A percentile compares a stretch with the other conserved stretches of the same genome.
phyloP scores from a whole-genome alignment of 352 stramenopile genomes.

The Achlya hypogyna region DNA sequence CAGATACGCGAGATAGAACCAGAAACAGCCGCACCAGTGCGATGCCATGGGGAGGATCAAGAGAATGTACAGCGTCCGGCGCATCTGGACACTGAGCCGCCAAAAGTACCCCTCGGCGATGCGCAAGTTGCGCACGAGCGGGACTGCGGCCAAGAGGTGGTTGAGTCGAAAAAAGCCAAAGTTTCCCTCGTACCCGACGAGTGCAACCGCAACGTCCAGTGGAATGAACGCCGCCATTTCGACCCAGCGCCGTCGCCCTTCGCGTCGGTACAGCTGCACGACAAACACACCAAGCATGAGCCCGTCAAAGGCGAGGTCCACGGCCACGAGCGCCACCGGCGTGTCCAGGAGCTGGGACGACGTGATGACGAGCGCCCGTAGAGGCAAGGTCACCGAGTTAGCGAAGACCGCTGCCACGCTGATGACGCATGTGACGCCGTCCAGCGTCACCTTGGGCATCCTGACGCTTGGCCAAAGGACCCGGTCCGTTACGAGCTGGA shows the following conservation, averaged over 20 bases:
- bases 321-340: not conserved
- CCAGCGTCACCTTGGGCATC: constrained; percentile 11
- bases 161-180: constrained; percentile 19
- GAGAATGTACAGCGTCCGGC: constrained; percentile 17
- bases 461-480: too few species aligned
- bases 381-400: constrained; percentile 12
- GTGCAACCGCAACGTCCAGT: not conserved
- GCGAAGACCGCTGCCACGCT: not conserved
- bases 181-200: not conserved
- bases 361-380: constrained; percentile 5
- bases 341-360: constrained; percentile 1
- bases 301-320: constrained; percentile 1
- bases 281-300: constrained; percentile 7
- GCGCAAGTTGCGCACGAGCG: constrained; percentile 7
- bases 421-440: constrained; percentile 13
- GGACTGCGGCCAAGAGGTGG: not conserved
- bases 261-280: not conserved
- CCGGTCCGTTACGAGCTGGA: not conserved
- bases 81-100: constrained; percentile 15
- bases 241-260: not conserved
- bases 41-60: constrained; percentile 11
- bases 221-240: constrained; percentile 14
- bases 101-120: constrained; percentile 20
- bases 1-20: constrained; percentile 18
- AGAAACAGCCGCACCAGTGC: constrained; percentile 17